phyloP scores from a whole-genome alignment of 1,284 basidiomycete genomes.

The Moesziomyces sp. region DNA sequence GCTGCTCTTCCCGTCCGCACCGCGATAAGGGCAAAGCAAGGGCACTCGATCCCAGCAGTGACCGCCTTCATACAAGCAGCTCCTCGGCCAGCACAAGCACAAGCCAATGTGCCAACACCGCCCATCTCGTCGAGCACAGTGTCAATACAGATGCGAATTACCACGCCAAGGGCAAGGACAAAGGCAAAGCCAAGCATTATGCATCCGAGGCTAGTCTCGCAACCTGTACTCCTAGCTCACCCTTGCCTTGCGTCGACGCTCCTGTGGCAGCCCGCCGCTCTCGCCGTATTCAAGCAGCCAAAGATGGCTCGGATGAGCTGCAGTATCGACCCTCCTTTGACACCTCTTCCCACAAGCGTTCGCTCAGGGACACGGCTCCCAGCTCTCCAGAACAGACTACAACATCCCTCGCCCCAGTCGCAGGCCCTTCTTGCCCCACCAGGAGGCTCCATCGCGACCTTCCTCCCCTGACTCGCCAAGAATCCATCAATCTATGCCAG shows the following conservation, averaged over 20 bases:
- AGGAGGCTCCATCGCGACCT: background rate
- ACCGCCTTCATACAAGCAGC: background rate
- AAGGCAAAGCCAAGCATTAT: conserved; percentile 21
- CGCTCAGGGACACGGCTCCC: conserved; percentile 23
- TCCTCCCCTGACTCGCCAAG: background rate
- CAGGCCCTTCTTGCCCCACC: conserved; percentile 1
- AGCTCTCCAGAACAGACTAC: conserved; percentile 20
- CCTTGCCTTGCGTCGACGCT: background rate
- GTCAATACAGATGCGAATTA: too few relatives aligned
- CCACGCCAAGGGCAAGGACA: background rate
- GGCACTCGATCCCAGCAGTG: conserved; percentile 8
- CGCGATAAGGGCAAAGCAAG: conserved; percentile 31
- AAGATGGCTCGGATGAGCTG: too few relatives aligned
- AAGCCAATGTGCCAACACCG: too few relatives aligned
- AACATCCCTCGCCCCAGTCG: background rate
- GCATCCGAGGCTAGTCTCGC: background rate
- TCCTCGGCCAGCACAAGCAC: too few relatives aligned
- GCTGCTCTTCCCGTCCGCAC: background rate
- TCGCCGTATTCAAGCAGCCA: background rate
- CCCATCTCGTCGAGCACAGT: too few relatives aligned
- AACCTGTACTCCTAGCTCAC: background rate
- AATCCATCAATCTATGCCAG: background rate
- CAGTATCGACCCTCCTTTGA: background rate
- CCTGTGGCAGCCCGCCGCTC: background rate
- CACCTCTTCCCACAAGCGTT: conserved; percentile 22